These are phyloP conservation scores for Chlamydomonas asymmetrica DNA, from an alignment of 139 green algal genomes.

Conservation along the genomic window DNA sequence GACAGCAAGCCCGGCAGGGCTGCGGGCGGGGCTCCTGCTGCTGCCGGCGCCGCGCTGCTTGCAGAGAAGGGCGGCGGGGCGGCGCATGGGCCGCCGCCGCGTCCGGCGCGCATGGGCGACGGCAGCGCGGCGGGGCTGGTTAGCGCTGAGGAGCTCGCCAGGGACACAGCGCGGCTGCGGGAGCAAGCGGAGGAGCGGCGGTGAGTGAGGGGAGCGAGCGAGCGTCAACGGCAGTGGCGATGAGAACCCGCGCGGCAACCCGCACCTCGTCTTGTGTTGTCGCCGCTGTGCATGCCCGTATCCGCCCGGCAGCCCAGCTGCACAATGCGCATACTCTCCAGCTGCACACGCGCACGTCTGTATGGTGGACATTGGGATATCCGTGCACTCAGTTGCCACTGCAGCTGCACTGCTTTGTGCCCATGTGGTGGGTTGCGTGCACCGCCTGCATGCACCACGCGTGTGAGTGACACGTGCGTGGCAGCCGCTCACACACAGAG, in stretches of 20 bases:
- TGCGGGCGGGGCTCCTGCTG: background rate
- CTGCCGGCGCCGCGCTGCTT: too few relatives aligned
- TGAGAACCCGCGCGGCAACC: background rate
- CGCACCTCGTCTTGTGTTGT: too few relatives aligned
- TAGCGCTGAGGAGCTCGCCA: slow-evolving; percentile 37
- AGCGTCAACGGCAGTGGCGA: background rate
- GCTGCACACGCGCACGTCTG: too few relatives aligned
- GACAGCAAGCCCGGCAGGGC: background rate
- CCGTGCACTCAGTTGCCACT: too few relatives aligned
- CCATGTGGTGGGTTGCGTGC: background rate
- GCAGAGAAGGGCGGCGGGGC: too few relatives aligned
- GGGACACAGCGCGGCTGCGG: slow-evolving; percentile 27
- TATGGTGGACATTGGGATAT: too few relatives aligned
- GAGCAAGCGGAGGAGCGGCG: slow-evolving; percentile 34
- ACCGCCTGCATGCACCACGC: too few relatives aligned
- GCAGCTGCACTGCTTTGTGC: background rate
- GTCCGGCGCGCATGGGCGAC: slow-evolving; percentile 54
- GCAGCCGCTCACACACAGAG: too few relatives aligned
- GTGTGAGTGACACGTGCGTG: too few relatives aligned
- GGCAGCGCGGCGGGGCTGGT: slow-evolving; percentile 67
- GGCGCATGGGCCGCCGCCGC: background rate
- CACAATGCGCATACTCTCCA: background rate
- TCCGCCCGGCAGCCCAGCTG: background rate
- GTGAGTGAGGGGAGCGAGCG: slow-evolving; percentile 18
- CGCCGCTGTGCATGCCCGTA: background rate